Percentiles rank a stretch among this genome's conserved stretches.
phyloP scores from a whole-genome alignment of 192 early-diverging fungal species.

The Umbelopsis ramanniana region DNA sequence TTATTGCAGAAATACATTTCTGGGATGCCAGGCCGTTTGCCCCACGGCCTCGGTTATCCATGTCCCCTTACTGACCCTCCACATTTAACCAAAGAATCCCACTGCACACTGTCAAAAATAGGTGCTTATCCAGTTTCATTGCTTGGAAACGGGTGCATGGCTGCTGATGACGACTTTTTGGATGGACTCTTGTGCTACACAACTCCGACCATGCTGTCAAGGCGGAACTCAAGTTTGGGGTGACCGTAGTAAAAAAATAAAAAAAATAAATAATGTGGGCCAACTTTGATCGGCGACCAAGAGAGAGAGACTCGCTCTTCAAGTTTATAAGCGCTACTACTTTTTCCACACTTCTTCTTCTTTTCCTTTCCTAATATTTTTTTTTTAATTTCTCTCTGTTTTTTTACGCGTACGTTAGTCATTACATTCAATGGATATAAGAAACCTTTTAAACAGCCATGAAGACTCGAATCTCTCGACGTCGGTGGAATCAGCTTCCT shows the following conservation, averaged over 20 bases:
- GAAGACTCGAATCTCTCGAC: conserved; percentile 16
- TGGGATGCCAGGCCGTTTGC: neutral
- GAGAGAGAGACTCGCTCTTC: neutral
- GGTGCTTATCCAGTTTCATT: too few relatives aligned
- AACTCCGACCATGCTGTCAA: conserved; percentile 8
- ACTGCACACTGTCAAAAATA: neutral
- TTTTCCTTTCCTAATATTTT: conserved; percentile 11
- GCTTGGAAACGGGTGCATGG: too few relatives aligned
- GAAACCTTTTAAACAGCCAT: conserved; percentile 29
- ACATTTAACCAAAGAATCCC: neutral
- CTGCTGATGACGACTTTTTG: too few relatives aligned
- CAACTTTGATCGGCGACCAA: neutral
- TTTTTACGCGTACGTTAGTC: neutral
- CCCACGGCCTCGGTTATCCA: neutral
- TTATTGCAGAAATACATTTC: neutral
- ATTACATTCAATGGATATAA: conserved; percentile 28
- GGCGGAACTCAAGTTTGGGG: conserved; percentile 1
- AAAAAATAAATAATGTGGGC: neutral
- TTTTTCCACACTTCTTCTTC: conserved; percentile 5
- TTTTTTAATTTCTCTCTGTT: neutral
- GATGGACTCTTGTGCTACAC: neutral
- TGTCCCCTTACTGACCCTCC: neutral
- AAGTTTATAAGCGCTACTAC: conserved; percentile 8
- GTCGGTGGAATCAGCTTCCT: conserved; percentile 13
- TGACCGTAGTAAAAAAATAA: neutral